A percentile compares a stretch with the other conserved stretches of the same genome.
These are phyloP conservation scores for Pelagomonas calceolata DNA, from an alignment of 108 stramenopile species.

Conservation along the genomic window DNA sequence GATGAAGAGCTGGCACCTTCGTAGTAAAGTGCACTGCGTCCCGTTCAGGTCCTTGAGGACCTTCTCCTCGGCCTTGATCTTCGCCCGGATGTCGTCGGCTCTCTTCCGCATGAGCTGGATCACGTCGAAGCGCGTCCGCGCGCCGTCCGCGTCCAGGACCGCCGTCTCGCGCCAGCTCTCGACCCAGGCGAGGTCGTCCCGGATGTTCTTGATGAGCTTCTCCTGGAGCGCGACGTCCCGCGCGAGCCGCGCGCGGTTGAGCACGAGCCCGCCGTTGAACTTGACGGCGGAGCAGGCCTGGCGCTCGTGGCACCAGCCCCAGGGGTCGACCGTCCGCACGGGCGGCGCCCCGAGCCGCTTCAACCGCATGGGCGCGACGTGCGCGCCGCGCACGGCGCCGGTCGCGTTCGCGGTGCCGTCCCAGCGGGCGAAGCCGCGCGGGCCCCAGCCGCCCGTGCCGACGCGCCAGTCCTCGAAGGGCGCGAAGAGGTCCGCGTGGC, in stretches of 20 bases:
- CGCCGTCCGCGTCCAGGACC: slow-evolving; percentile 5
- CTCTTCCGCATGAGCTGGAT: not conserved
- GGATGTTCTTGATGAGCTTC: not conserved
- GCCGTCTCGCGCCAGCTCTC: not conserved
- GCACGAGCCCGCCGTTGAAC: not conserved
- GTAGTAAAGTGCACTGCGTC: slow-evolving; percentile 36
- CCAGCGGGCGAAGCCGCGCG: not conserved
- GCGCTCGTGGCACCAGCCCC: not conserved
- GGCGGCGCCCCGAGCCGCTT: not conserved
- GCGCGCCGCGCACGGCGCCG: not conserved
- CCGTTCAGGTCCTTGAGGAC: slow-evolving; percentile 18
- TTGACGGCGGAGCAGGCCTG: not conserved
- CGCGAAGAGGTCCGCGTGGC: slow-evolving; percentile 28
- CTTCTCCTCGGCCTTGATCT: slow-evolving; percentile 12
- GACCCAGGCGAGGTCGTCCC: not conserved
- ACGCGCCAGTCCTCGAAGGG: slow-evolving; percentile 54
- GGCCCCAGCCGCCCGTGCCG: slow-evolving; percentile 3
- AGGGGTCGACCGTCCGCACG: not conserved
- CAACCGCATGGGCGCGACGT: not conserved
- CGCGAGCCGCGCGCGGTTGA: not conserved
- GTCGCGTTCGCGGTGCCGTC: not conserved
- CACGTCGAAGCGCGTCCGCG: not conserved
- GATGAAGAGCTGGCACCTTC: slow-evolving; percentile 46
- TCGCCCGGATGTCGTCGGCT: not conserved
- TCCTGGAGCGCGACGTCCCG: not conserved